Evolutionary conservation across 306 rosid genomes (phyloP), one percentile per base, ranked within the genome.

Genomic region (Trifolium dubium): DNA sequence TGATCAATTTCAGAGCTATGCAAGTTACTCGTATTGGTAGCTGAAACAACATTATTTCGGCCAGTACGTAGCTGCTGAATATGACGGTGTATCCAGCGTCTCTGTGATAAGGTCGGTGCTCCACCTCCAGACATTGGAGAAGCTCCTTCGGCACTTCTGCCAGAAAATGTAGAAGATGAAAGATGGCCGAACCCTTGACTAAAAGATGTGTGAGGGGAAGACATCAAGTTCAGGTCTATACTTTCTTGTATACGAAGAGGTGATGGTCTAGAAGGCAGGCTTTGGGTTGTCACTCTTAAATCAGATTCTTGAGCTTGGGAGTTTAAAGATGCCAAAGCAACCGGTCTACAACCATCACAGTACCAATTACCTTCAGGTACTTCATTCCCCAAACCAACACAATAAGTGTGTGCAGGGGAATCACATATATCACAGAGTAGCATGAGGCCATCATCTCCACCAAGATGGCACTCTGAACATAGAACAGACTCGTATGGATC

Each of bases 361-460:
- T 92, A 95, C 99, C 99, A 95, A 84, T 90, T 90, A 49, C 98
- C 99, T 67, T 85, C 96, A 2, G 99, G 99, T 39, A 95, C 99
- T 81, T 86, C 98, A 55, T 75, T 76, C 12, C 93, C 98, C 82
- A 92, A 92, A 84, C 99, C 99, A 62, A 92, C 97, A 34, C 97
- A 94, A 66, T 83, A 95, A 18, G 99, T 95, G 81, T 95, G 99
- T 10, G 99, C 98, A 5, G 99, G 96, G 32, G 98, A 92, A 87
- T 95, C 99, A 64, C 99, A 95, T 43, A 89, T 73, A 85, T 95
- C 99, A 56, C 99, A 95, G 39, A 95, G 86, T 74, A 94, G 79
- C 97, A 94, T 91, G 83, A 91, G 92, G 71, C 81, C 88, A 58
- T 94, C 97, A 74, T 91, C 96, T 79, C 92, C 96, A 60, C 97